These are phyloP conservation scores for Lolium rigidum DNA, from an alignment of 176 grass and related monocot species.

Conservation along the genomic window DNA sequence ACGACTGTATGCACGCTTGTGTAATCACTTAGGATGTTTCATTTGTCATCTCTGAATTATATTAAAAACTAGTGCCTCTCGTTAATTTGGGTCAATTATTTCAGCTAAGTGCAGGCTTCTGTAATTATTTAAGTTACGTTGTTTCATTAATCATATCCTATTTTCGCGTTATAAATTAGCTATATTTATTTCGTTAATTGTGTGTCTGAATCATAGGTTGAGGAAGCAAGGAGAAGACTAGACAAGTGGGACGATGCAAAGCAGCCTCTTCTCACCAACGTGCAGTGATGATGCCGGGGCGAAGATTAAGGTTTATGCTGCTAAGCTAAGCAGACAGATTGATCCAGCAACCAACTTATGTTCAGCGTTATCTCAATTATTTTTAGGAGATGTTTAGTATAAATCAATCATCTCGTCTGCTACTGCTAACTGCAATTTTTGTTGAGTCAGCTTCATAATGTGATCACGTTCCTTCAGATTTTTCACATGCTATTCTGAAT, in stretches of 20 bases:
- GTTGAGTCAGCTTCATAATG: slow-evolving; percentile 11
- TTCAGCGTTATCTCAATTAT: neutral
- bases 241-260: slow-evolving; percentile 66
- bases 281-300: slow-evolving; percentile 40
- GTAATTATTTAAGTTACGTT: neutral
- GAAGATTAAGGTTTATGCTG: slow-evolving; percentile 18
- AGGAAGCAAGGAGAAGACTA: slow-evolving; percentile 64
- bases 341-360: neutral
- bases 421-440: slow-evolving; percentile 27
- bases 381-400: neutral
- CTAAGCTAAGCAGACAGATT: slow-evolving; percentile 16
- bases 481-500: slow-evolving; percentile 8
- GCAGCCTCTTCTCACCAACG: slow-evolving; percentile 58
- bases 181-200: neutral
- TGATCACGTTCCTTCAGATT: slow-evolving; percentile 8
- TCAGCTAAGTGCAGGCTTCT: neutral
- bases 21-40: neutral
- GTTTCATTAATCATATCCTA: neutral
- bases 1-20: neutral
- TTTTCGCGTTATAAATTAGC: neutral
- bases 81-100: slow-evolving; percentile 25
- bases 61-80: neutral
- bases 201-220: slow-evolving; percentile 51
- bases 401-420: neutral
- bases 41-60: neutral